These are phyloP conservation scores for Rhizomucor miehei DNA, from an alignment of 371 early-diverging fungal species.

Conservation along the genomic window DNA sequence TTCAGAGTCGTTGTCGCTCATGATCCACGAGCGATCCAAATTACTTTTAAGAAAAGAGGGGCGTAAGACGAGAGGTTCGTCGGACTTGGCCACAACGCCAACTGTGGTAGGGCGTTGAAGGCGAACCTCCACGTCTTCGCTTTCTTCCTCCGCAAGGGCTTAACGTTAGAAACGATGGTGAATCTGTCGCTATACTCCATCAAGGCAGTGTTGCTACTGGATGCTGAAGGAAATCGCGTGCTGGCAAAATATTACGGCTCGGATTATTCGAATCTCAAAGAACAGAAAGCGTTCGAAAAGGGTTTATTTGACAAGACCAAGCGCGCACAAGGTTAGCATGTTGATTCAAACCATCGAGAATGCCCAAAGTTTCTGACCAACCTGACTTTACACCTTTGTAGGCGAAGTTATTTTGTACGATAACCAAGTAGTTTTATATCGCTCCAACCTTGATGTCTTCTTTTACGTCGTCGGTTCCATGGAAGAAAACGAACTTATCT, in stretches of 20 bases:
- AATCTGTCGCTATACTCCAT: constrained; percentile 83
- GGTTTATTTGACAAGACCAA: constrained; percentile 88
- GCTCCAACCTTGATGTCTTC: constrained; percentile 81
- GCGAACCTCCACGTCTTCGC: too few relatives aligned
- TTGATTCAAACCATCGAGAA: too few relatives aligned
- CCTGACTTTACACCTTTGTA: constrained; percentile 12
- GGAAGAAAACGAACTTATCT: constrained; percentile 94
- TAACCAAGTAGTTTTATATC: constrained; percentile 86
- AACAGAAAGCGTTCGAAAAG: constrained; percentile 91
- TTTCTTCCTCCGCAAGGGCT: too few relatives aligned
- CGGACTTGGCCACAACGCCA: too few relatives aligned
- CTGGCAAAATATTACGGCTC: constrained; percentile 88
- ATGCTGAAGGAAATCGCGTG: constrained; percentile 90
- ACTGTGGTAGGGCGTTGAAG: too few relatives aligned
- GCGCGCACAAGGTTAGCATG: constrained; percentile 55
- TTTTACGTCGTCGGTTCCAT: constrained; percentile 89
- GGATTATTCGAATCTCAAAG: constrained; percentile 64
- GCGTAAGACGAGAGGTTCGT: too few relatives aligned
- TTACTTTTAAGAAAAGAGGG: too few relatives aligned
- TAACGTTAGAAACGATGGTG: constrained; percentile 57
- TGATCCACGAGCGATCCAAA: too few relatives aligned
- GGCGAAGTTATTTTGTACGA: constrained; percentile 91
- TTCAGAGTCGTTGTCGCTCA: too few relatives aligned
- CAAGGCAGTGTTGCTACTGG: constrained; percentile 87
- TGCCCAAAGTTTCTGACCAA: too few relatives aligned